Percentiles rank a stretch among this genome's conserved stretches.
These are phyloP conservation scores for Strobilomyces dryophilus DNA, from an alignment of 768 basidiomycete genomes.

Conservation along the genomic window DNA sequence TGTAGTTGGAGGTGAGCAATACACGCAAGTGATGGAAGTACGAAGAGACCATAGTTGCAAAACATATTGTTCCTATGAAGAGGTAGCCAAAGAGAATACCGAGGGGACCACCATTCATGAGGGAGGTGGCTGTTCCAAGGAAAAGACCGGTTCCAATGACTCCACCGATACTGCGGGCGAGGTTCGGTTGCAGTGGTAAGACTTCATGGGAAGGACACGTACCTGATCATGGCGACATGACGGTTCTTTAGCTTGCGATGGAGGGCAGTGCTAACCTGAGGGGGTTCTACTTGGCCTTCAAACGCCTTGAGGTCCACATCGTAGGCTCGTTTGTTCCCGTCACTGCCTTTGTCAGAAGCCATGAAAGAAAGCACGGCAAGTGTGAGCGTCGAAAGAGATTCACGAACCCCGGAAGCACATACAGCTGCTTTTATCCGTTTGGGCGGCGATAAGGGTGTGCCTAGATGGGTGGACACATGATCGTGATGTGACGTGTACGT, in stretches of 20 bases:
- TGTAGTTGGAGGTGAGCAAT: slow-evolving; percentile 6
- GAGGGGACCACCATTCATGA: slow-evolving; percentile 41
- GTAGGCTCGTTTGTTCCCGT: background rate
- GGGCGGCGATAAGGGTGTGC: background rate
- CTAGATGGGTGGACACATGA: background rate
- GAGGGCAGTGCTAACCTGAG: slow-evolving; percentile 8
- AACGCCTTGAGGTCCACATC: slow-evolving; percentile 3
- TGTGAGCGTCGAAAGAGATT: background rate
- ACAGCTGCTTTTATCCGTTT: background rate
- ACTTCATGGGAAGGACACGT: background rate
- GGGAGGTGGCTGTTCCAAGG: slow-evolving; percentile 32
- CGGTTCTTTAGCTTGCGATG: slow-evolving; percentile 31
- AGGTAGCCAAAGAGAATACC: slow-evolving; percentile 44
- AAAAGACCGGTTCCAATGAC: slow-evolving; percentile 42
- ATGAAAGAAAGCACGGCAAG: background rate
- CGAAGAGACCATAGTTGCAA: slow-evolving; percentile 33
- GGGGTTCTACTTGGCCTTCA: slow-evolving; percentile 5
- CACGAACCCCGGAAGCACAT: background rate
- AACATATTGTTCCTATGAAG: slow-evolving; percentile 35
- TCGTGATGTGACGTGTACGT: background rate
- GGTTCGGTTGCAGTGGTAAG: background rate
- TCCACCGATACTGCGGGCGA: slow-evolving; percentile 26
- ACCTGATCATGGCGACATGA: slow-evolving; percentile 37
- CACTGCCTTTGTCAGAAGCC: background rate
- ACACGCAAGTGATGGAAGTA: background rate